These are phyloP conservation scores for Shiraia bambusicola DNA, from an alignment of 2,329 filamentous ascomycete species.

Conservation along the genomic window DNA sequence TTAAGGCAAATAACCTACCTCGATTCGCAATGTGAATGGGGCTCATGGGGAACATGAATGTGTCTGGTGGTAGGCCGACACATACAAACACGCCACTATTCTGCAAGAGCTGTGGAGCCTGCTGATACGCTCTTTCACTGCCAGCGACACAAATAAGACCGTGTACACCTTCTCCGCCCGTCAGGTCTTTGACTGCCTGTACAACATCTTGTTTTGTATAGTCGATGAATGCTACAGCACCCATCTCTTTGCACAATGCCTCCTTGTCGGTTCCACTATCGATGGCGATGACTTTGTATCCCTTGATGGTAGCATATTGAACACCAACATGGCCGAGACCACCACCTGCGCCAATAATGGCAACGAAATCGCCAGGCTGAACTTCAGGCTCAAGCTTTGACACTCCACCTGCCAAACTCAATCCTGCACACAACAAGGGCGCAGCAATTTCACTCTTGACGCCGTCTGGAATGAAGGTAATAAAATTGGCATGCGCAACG, in stretches of 20 bases:
- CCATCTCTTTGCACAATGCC: conserved; percentile 67
- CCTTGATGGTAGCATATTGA: conserved; percentile 84
- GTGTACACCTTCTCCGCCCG: conserved; percentile 49
- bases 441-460: conserved; percentile 41
- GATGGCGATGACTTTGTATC: conserved; percentile 77
- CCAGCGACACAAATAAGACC: conserved; percentile 52
- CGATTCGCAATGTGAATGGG: conserved; percentile 52
- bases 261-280: conserved; percentile 81
- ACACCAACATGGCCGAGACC: conserved; percentile 76
- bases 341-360: conserved; percentile 82
- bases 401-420: conserved; percentile 70
- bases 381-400: conserved; percentile 61
- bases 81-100: conserved; percentile 52
- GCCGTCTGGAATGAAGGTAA: conserved; percentile 39
- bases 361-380: conserved; percentile 71
- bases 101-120: conserved; percentile 48
- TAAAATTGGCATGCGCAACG: conserved; percentile 36
- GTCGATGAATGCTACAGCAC: conserved; percentile 74
- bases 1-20: conserved; percentile 29
- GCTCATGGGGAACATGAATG: conserved; percentile 49
- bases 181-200: conserved; percentile 43
- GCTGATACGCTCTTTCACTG: conserved; percentile 48
- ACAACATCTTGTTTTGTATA: conserved; percentile 60
- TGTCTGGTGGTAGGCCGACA: conserved; percentile 49
- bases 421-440: conserved; percentile 39